Base-by-base conservation (phyloP, 257 asterid species). In the Nicotiana benthamiana region DNA sequence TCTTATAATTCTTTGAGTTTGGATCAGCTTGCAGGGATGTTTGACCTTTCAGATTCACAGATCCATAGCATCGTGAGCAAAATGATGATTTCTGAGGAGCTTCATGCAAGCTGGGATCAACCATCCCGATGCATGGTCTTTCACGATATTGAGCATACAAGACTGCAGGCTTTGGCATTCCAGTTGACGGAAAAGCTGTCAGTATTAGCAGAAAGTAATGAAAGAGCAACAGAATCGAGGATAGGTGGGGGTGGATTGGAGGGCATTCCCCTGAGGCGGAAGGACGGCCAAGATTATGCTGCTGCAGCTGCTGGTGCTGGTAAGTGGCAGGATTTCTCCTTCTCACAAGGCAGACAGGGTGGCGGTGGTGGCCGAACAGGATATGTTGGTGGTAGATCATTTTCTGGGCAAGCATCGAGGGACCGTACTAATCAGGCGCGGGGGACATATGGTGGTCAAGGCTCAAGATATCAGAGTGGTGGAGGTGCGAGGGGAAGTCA, bases 101-200 rank as follows among this genome's bases (percentile, higher is more conserved):
- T 96, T 51, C 92, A 89, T 27, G 99, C 97, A 0, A 91, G 97
- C 67, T 92, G 97, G 99, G 99, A 96, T 86, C 97, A 96, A 79
- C 99, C 98, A 6, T 90, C 97, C 0, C 75, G 83, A 12, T 96
- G 98, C 91, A 89, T 96, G 3, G 91, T 94, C 17, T 90, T 96
- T 90, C 95, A 96, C 32, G 97, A 90, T 11, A 91, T 95, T 8
- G 93, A 86, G 87, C 92, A 91, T 88, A 89, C 94, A 2, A 87
- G 97, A 84, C 59, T 96, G 80, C 99, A 96, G 83, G 88, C 94
- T 27, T 85, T 93, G 79, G 92, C 98, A 17, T 92, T 94, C 83
- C 95, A 92, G 54, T 79, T 96, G 86, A 89, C 97, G 0, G 98
- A 96, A 81, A 96, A 96, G 88, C 92, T 94, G 6, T 9, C 90